These are phyloP conservation scores for Linanthus parryae DNA, from an alignment of 148 eudicot genomes.

Conservation along the genomic window DNA sequence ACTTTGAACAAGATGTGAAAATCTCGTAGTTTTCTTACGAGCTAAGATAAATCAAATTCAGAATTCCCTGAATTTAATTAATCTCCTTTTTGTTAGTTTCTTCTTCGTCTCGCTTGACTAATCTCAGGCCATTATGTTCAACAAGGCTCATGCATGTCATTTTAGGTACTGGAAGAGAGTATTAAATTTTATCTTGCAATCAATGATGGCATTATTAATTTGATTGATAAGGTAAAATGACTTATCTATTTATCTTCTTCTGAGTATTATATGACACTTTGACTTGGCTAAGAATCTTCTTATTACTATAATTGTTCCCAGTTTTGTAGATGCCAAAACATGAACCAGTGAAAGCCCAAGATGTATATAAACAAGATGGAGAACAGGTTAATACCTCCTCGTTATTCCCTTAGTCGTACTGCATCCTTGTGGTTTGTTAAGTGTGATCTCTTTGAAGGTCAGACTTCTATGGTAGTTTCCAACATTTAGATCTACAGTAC, in stretches of 20 bases:
- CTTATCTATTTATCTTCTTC: neutral
- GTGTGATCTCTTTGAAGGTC: too few species aligned
- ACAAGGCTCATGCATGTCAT: neutral
- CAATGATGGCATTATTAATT: conserved; percentile 95
- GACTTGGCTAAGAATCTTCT: neutral
- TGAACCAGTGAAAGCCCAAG: conserved; percentile 91
- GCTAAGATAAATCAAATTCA: too few species aligned
- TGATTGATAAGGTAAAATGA: conserved; percentile 75
- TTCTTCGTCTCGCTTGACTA: too few species aligned
- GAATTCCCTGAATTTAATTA: too few species aligned
- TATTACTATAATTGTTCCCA: conserved; percentile 18
- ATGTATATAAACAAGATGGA: conserved; percentile 87
- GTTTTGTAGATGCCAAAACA: conserved; percentile 99
- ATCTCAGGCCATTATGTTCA: too few species aligned
- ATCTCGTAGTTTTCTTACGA: too few species aligned
- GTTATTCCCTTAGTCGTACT: too few species aligned
- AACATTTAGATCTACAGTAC: too few species aligned
- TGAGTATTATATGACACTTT: neutral
- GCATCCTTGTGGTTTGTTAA: too few species aligned
- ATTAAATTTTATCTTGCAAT: conserved; percentile 90
- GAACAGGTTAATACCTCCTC: conserved; percentile 55
- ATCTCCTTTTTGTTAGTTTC: too few species aligned
- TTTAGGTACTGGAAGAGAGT: conserved; percentile 94
- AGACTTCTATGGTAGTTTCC: too few species aligned
- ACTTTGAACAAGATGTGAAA: too few species aligned